Evolutionary conservation across 2,329 filamentous ascomycete species (phyloP).

Genomic region (Monilinia laxa): DNA sequence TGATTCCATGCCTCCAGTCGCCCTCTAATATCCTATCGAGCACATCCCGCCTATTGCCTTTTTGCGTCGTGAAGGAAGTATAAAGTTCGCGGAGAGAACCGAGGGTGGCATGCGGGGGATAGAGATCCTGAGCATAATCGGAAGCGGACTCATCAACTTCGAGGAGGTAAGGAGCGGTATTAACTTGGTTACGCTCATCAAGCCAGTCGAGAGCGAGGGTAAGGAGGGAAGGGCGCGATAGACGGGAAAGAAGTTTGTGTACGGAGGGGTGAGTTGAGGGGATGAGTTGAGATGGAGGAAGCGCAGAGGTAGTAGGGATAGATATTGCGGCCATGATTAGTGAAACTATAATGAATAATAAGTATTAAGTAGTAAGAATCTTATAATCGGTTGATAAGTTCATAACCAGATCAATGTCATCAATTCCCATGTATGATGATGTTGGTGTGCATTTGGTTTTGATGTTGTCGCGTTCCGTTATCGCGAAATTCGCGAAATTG

Average conservation of each 20-base stretch:
- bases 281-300: constrained; percentile 70
- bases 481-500: constrained; percentile 9
- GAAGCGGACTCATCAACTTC: constrained; percentile 46
- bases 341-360: not conserved
- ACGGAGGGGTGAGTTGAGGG: constrained; percentile 63
- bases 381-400: not conserved
- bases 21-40: constrained; percentile 63
- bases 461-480: not conserved
- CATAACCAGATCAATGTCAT: not conserved
- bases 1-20: constrained; percentile 67
- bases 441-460: not conserved
- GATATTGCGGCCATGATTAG: constrained; percentile 45
- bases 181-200: constrained; percentile 59
- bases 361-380: not conserved
- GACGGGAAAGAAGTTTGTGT: constrained; percentile 63
- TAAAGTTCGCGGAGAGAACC: constrained; percentile 68
- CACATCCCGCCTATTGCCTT: constrained; percentile 62
- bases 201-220: constrained; percentile 77
- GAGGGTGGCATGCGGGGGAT: constrained; percentile 64
- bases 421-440: not conserved
- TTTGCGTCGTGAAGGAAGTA: constrained; percentile 56
- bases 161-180: constrained; percentile 59
- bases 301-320: constrained; percentile 68
- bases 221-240: constrained; percentile 71
- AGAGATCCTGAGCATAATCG: constrained; percentile 63